Percentiles rank a stretch among this genome's conserved stretches.
Conservation (phyloP, 1,139 yeast species). For the Yamadazyma atlantica region DNA sequence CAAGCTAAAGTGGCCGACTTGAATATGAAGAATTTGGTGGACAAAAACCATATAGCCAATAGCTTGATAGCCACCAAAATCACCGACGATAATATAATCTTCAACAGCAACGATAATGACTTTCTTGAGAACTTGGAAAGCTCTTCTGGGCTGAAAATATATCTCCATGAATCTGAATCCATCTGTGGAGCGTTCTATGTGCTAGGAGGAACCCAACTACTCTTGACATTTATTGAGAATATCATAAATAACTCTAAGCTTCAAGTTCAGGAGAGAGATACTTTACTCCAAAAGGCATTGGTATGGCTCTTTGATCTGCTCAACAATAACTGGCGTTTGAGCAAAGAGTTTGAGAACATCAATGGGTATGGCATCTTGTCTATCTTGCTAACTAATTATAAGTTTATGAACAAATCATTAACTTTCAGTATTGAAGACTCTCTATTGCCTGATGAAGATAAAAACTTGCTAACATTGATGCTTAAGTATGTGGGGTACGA, state of each 20-base stretch:
- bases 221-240: conserved; percentile 32
- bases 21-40: conserved; percentile 12
- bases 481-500: conserved; percentile 28
- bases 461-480: conserved; percentile 21
- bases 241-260: conserved; percentile 14
- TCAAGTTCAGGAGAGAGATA: conserved; percentile 17
- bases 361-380: conserved; percentile 42
- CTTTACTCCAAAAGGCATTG: conserved; percentile 23
- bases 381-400: conserved; percentile 31
- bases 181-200: conserved; percentile 32
- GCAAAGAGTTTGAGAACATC: conserved; percentile 43
- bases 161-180: conserved; percentile 27
- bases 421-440: conserved; percentile 12
- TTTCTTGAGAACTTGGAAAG: conserved; percentile 18
- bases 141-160: conserved; percentile 15
- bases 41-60: conserved; percentile 21
- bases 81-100: conserved; percentile 28
- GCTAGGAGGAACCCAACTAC: conserved; percentile 37
- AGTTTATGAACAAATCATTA: conserved; percentile 20
- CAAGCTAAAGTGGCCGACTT: conserved; percentile 12
- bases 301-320: conserved; percentile 27
- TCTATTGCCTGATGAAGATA: conserved; percentile 4
- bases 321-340: conserved; percentile 38
- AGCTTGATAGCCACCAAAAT: conserved; percentile 20
- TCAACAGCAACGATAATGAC: conserved; percentile 28